These are phyloP conservation scores for Fragaria ananassa DNA, from an alignment of 306 rosid species.

Conservation along the genomic window DNA sequence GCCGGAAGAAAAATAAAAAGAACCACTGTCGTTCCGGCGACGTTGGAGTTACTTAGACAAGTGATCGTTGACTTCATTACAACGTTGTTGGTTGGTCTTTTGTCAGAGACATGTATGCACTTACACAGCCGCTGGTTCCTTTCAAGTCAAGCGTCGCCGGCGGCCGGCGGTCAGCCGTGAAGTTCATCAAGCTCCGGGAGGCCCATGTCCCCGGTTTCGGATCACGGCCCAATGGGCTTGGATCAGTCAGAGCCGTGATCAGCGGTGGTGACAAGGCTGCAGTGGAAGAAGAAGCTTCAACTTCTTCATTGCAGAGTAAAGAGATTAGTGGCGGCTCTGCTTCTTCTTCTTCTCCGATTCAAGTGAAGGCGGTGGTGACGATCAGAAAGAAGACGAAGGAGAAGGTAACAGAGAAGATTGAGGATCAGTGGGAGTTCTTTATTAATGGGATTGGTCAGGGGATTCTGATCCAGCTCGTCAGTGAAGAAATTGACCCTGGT, in stretches of 20 bases:
- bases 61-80: not conserved
- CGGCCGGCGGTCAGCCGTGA: slow-evolving; percentile 21
- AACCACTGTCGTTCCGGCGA: not conserved
- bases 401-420: slow-evolving; percentile 53
- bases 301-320: slow-evolving; percentile 32
- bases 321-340: slow-evolving; percentile 28
- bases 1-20: not conserved
- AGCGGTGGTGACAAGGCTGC: slow-evolving; percentile 49
- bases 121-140: slow-evolving; percentile 25
- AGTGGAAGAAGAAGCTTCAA: slow-evolving; percentile 29
- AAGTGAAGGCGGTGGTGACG: slow-evolving; percentile 58
- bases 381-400: slow-evolving; percentile 82
- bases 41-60: not conserved
- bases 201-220: not conserved
- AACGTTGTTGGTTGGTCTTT: slow-evolving; percentile 2
- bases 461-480: slow-evolving; percentile 70
- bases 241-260: slow-evolving; percentile 41
- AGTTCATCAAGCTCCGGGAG: not conserved
- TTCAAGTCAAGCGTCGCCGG: slow-evolving; percentile 23
- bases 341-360: slow-evolving; percentile 31
- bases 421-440: slow-evolving; percentile 70
- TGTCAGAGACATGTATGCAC: slow-evolving; percentile 36
- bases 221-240: slow-evolving; percentile 21
- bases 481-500: slow-evolving; percentile 76
- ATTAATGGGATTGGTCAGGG: slow-evolving; percentile 82